Conservation (phyloP, 2,329 filamentous ascomycete species). For the Sclerotinia trifoliorum region DNA sequence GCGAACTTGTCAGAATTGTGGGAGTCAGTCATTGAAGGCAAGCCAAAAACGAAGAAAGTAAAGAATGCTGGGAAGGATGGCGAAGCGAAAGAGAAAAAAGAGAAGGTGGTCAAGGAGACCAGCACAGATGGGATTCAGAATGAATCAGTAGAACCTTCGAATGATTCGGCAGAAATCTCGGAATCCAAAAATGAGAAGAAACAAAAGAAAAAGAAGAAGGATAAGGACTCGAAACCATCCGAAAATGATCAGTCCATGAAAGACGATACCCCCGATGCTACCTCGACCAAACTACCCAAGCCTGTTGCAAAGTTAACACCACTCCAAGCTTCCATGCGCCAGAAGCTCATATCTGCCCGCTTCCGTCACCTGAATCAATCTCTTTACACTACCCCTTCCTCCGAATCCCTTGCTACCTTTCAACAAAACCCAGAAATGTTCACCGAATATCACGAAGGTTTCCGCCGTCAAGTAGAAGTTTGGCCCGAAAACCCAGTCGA, state of each 20-base stretch:
- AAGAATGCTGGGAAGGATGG: conserved; percentile 28
- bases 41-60: conserved; percentile 39
- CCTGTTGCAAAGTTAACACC: conserved; percentile 71
- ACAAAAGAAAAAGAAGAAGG: conserved; percentile 42
- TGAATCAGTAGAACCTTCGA: conserved; percentile 17
- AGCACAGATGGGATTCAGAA: conserved; percentile 38
- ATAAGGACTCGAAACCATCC: conserved; percentile 20
- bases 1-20: conserved; percentile 77
- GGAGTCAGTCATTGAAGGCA: conserved; percentile 74
- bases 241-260: neutral
- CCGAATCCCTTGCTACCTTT: conserved; percentile 81
- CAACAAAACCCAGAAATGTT: conserved; percentile 87
- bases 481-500: conserved; percentile 98
- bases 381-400: conserved; percentile 87
- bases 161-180: conserved; percentile 23
- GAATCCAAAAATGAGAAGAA: conserved; percentile 36
- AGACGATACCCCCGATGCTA: neutral
- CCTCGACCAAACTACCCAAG: conserved; percentile 35
- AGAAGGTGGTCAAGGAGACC: conserved; percentile 30
- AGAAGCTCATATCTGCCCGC: conserved; percentile 90
- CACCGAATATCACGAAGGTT: conserved; percentile 92
- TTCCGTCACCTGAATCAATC: conserved; percentile 98
- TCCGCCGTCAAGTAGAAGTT: conserved; percentile 89
- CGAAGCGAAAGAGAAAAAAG: conserved; percentile 36
- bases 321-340: conserved; percentile 88